phyloP scores from a whole-genome alignment of 192 early-diverging fungal species.

The Thoreauomyces humboldtii region DNA sequence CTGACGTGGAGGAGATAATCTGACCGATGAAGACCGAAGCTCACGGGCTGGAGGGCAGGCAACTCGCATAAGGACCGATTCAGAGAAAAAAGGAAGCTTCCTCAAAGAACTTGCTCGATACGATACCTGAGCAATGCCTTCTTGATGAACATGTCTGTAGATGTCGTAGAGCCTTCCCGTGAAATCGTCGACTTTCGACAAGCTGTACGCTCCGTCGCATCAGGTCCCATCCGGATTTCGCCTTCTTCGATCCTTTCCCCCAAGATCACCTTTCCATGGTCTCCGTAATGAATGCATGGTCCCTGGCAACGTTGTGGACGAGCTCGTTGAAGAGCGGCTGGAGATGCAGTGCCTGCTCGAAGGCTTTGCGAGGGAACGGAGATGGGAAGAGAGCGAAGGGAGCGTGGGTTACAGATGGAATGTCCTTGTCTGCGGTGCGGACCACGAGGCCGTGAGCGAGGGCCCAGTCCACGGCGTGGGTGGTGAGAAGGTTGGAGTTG shows the following conservation, averaged over 20 bases:
- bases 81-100: no score
- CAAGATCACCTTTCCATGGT: conserved; percentile 63
- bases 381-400: conserved; percentile 86
- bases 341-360: conserved; percentile 67
- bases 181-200: conserved; percentile 83
- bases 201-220: conserved; percentile 44
- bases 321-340: conserved; percentile 80
- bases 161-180: conserved; percentile 71
- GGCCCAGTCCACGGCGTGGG: conserved; percentile 78
- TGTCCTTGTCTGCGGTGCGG: conserved; percentile 22
- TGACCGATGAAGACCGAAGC: conserved; percentile 84
- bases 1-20: conserved; percentile 86
- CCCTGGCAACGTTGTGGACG: conserved; percentile 73
- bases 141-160: conserved; percentile 60
- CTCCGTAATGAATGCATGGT: conserved; percentile 72
- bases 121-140: conserved; percentile 57
- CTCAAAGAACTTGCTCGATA: no score
- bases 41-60: conserved; percentile 61
- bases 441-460: conserved; percentile 80
- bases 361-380: conserved; percentile 72
- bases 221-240: neutral
- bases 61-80: no score
- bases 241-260: no score
- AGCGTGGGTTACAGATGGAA: conserved; percentile 60
- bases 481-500: conserved; percentile 35